Evolutionary conservation across 768 basidiomycete species (phyloP).

Genomic region (Tricholoma terreum): DNA sequence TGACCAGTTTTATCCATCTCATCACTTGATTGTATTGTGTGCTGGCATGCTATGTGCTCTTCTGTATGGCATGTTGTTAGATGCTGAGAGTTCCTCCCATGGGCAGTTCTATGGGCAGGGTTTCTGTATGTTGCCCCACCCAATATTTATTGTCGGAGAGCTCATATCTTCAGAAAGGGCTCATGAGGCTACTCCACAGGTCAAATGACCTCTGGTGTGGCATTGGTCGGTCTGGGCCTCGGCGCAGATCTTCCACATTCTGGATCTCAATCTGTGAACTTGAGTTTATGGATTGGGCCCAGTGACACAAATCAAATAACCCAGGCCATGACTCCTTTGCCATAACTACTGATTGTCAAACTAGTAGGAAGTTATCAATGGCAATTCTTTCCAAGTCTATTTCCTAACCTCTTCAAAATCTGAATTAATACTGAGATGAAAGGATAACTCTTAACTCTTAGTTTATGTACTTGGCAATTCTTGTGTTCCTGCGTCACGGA

Average conservation of each 20-base stretch:
- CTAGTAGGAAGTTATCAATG: background rate
- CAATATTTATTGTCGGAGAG: background rate
- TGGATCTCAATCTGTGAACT: background rate
- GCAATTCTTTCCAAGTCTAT: background rate
- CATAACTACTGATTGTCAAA: constrained; percentile 4
- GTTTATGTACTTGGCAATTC: no score
- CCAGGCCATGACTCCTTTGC: constrained; percentile 11
- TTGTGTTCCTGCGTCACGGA: constrained; percentile 41
- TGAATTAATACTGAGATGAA: no score
- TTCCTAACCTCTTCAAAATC: no score
- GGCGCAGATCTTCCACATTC: background rate
- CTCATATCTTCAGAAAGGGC: background rate
- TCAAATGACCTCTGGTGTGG: background rate
- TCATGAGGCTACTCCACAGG: background rate
- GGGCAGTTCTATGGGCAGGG: background rate
- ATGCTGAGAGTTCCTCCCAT: background rate
- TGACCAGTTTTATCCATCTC: background rate
- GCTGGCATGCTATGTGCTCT: background rate
- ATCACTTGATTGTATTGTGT: background rate
- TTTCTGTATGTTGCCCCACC: background rate
- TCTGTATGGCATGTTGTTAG: background rate
- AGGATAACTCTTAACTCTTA: no score
- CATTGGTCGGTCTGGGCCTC: background rate
- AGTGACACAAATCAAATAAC: constrained; percentile 14
- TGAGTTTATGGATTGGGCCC: background rate